These are phyloP conservation scores for Diaporthe sp. DNA, from an alignment of 2,329 filamentous ascomycete genomes.

Conservation along the genomic window DNA sequence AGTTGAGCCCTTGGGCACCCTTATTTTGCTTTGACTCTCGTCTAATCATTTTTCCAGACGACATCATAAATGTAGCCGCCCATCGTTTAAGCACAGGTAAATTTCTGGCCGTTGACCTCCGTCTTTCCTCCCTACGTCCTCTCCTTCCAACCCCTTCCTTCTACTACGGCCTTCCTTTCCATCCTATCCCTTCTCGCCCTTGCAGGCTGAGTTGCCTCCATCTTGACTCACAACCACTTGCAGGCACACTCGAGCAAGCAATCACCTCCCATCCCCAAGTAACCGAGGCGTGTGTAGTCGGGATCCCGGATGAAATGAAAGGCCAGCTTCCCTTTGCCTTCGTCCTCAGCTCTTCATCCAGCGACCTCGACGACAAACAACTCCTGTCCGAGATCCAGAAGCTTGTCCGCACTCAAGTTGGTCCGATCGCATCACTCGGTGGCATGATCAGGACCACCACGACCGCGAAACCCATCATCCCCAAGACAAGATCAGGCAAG, in stretches of 20 bases:
- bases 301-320: slow-evolving; percentile 87
- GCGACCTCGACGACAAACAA: slow-evolving; percentile 61
- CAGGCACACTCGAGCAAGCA: slow-evolving; percentile 90
- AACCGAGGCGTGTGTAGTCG: slow-evolving; percentile 87
- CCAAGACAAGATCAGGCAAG: slow-evolving; percentile 93
- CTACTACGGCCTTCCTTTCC: no score
- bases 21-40: slow-evolving; percentile 63
- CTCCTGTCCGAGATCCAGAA: slow-evolving; percentile 75
- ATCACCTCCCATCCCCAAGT: slow-evolving; percentile 84
- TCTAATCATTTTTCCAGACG: slow-evolving; percentile 63
- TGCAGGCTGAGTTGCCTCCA: neutral
- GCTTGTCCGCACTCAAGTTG: slow-evolving; percentile 83
- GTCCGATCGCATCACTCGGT: slow-evolving; percentile 86
- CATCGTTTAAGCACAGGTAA: slow-evolving; percentile 89
- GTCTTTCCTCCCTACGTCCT: neutral
- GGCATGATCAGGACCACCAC: slow-evolving; percentile 77
- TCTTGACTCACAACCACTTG: slow-evolving; percentile 31
- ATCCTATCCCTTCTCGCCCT: neutral
- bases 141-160: neutral
- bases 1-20: neutral
- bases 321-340: slow-evolving; percentile 95
- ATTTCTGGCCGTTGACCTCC: slow-evolving; percentile 41
- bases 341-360: slow-evolving; percentile 65
- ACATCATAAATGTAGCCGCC: slow-evolving; percentile 96
- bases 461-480: slow-evolving; percentile 83